Conservation (phyloP, 495 filamentous ascomycete genomes). For the Elaphomyces granulatus region DNA sequence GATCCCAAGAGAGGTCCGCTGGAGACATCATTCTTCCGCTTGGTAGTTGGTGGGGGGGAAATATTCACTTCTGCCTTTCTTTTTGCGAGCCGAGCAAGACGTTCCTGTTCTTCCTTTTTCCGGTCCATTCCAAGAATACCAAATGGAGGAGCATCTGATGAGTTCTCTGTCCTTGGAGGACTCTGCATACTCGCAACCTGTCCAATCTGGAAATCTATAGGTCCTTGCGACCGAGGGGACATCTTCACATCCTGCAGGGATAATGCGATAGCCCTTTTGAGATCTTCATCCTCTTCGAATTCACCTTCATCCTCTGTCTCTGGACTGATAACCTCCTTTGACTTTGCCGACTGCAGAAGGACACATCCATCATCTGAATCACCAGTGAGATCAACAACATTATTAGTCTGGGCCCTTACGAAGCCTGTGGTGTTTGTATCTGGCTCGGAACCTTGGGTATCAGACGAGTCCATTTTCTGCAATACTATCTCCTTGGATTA, state of each 20-base stretch:
- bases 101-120: conserved; percentile 75
- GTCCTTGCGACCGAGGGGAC: not conserved
- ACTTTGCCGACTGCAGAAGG: conserved; percentile 19
- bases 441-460: no score
- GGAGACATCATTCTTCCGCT: conserved; percentile 6
- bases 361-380: conserved; percentile 23
- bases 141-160: conserved; percentile 2
- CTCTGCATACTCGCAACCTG: not conserved
- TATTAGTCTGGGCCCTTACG: no score
- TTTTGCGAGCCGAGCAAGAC: conserved; percentile 52
- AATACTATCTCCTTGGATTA: no score
- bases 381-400: conserved; percentile 26
- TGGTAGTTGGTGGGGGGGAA: conserved; percentile 23
- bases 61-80: conserved; percentile 35
- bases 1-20: not conserved
- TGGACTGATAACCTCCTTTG: conserved; percentile 22
- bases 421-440: no score
- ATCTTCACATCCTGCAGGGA: conserved; percentile 25
- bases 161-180: not conserved
- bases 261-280: conserved; percentile 38
- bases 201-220: not conserved
- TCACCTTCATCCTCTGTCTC: conserved; percentile 16
- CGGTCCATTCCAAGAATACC: conserved; percentile 46
- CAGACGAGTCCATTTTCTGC: no score
- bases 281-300: conserved; percentile 29